These are phyloP conservation scores for Aspergillus melleus DNA, from an alignment of 2,329 filamentous ascomycete species.

Conservation along the genomic window DNA sequence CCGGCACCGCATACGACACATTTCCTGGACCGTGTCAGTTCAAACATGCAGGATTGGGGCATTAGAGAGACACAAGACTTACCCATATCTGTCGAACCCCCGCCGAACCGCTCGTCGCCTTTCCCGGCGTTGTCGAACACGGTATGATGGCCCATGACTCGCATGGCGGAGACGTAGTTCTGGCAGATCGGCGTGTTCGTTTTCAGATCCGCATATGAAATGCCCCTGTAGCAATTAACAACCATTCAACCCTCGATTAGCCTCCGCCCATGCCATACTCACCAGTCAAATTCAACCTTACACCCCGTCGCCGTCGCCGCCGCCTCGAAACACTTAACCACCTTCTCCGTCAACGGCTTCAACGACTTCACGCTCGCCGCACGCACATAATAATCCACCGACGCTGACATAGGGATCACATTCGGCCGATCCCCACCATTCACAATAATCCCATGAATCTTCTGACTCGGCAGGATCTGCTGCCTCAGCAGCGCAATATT, in stretches of 20 bases:
- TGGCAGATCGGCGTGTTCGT: conserved; percentile 32
- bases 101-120: conserved; percentile 16
- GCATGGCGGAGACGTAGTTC: conserved; percentile 30
- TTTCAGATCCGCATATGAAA: conserved; percentile 31
- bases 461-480: conserved; percentile 53
- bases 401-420: conserved; percentile 54
- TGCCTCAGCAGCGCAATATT: conserved; percentile 54
- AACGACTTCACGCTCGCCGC: conserved; percentile 42
- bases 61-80: conserved; percentile 2
- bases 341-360: conserved; percentile 25
- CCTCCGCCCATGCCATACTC: background rate
- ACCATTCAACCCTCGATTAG: background rate
- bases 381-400: conserved; percentile 47
- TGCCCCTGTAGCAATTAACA: conserved; percentile 21
- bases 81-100: conserved; percentile 33
- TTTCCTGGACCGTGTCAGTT: conserved; percentile 29
- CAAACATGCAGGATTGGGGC: background rate
- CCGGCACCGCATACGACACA: conserved; percentile 46
- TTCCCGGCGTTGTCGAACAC: conserved; percentile 21
- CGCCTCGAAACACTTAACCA: conserved; percentile 34
- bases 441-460: conserved; percentile 54
- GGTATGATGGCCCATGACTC: conserved; percentile 28
- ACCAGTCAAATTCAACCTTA: conserved; percentile 30
- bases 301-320: conserved; percentile 35
- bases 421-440: conserved; percentile 56